Evolutionary conservation across 768 basidiomycete genomes (phyloP).

Genomic region (Gloeostereum incarnatum): DNA sequence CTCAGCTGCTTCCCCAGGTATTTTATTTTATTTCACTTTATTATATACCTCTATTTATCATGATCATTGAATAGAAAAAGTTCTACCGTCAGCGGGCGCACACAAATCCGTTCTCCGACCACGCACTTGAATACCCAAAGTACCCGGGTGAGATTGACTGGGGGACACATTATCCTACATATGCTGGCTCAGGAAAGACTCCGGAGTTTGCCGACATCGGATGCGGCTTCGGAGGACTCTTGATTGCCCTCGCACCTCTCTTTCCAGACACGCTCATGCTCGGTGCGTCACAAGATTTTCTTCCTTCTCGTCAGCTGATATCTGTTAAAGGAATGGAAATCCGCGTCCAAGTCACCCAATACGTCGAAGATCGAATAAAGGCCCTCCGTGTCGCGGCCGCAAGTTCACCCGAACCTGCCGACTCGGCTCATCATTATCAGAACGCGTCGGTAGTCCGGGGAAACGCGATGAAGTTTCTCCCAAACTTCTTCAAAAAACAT

Average conservation of each 20-base stretch:
- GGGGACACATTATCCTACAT: conserved; percentile 74
- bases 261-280: conserved; percentile 92
- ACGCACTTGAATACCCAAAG: conserved; percentile 79
- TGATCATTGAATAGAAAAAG: conserved; percentile 47
- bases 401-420: conserved; percentile 11
- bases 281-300: conserved; percentile 41
- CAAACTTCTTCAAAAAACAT: conserved; percentile 89
- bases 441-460: conserved; percentile 93
- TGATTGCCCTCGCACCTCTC: conserved; percentile 80
- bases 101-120: conserved; percentile 82
- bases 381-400: conserved; percentile 72
- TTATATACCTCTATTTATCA: not conserved
- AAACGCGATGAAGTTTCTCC: conserved; percentile 98
- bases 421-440: conserved; percentile 44
- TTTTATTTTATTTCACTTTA: conserved; percentile 1
- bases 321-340: conserved; percentile 84
- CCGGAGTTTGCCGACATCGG: conserved; percentile 97
- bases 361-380: conserved; percentile 87
- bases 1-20: conserved; percentile 42
- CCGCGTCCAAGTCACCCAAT: conserved; percentile 91
- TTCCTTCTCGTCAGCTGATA: conserved; percentile 3
- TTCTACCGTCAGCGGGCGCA: conserved; percentile 80
- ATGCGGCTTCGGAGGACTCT: conserved; percentile 94
- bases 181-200: conserved; percentile 41
- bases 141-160: conserved; percentile 76